Base-by-base conservation (phyloP, 2,329 filamentous ascomycete genomes). In the Penicillium sp. region DNA sequence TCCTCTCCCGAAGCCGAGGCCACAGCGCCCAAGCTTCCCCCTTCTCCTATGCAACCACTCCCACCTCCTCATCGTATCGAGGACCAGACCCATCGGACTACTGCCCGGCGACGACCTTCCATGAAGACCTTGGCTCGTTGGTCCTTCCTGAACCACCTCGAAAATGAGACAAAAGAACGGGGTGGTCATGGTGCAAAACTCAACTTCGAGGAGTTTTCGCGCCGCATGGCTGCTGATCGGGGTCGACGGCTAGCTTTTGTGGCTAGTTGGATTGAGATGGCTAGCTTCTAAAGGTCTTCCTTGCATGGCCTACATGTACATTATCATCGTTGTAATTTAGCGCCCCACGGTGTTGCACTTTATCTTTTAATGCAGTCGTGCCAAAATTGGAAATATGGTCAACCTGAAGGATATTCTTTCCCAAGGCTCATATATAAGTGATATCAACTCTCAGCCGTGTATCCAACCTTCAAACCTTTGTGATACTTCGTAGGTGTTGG, bases 181-280 rank as follows among this genome's bases (percentile, higher is more conserved):
- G 90, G 89, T n/a, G 92, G 92, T 1, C 89, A 86, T 5, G 73
- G 71, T 74, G 93, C 91, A 1, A 84, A 86, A 66, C 77, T 97
- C 45, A 89, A 76, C 67, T 92, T 87, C 60, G 80, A 83, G 1
- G 94, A 97, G 72, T 95, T 97, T 72, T 86, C 90, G 65, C 77
- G 78, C 38, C 86, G 88, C 46, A 90, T 94, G 76, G 84, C 85
- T 62, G 79, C 80, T n/a, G 81, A 86, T 58, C 83, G 87, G 60
- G 83, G 84, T 22, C 84, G 85, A 67, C 77, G 87, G 49, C 79
- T 92, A 57, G 89, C 90, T 62, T 93, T 96, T 72, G 79, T 97
- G 44, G 90, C 90, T 55, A 90, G 85, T 65, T 97, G 93, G 93
- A 90, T 97, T 72, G 92, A 97, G 59, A 80, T 85, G 80, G 83